These are phyloP conservation scores for Quaeritorhiza haematococci DNA, from an alignment of 371 early-diverging fungal genomes.

Conservation along the genomic window DNA sequence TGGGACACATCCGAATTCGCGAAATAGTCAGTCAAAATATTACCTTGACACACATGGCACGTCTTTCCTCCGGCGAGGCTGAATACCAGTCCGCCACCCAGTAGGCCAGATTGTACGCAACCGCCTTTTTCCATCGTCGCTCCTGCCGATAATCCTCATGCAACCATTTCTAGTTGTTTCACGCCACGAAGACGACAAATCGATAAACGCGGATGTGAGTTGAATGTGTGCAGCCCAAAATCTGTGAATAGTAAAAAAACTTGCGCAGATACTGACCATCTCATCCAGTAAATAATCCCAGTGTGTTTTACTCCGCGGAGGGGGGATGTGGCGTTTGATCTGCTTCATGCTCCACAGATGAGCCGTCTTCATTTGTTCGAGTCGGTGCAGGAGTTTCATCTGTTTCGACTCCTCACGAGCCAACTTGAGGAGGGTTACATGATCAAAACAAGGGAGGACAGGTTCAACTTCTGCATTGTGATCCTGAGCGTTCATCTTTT, in stretches of 20 bases:
- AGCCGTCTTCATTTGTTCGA: constrained; percentile 73
- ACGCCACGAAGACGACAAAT: not conserved
- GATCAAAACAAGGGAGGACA: not conserved
- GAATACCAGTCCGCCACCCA: constrained; percentile 82
- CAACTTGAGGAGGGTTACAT: no score
- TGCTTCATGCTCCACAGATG: constrained; percentile 81
- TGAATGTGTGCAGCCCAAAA: no score
- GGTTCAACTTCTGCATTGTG: not conserved
- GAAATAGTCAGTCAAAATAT: no score
- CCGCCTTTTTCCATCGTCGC: constrained; percentile 76
- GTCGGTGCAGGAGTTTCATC: constrained; percentile 63
- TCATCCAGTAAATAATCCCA: constrained; percentile 87
- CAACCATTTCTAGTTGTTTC: constrained; percentile 62
- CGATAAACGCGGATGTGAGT: no score
- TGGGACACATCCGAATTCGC: no score
- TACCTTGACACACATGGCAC: constrained; percentile 60
- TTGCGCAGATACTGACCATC: constrained; percentile 54
- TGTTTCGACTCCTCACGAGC: constrained; percentile 80
- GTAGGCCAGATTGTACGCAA: constrained; percentile 59
- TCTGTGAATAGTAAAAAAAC: no score
- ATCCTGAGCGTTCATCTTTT: not conserved
- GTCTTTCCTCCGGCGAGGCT: constrained; percentile 67
- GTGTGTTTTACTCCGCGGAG: constrained; percentile 72
- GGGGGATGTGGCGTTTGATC: constrained; percentile 62
- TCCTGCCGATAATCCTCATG: constrained; percentile 82